phyloP scores from a whole-genome alignment of 1,284 basidiomycete species.

The Rhizopogon parksii region DNA sequence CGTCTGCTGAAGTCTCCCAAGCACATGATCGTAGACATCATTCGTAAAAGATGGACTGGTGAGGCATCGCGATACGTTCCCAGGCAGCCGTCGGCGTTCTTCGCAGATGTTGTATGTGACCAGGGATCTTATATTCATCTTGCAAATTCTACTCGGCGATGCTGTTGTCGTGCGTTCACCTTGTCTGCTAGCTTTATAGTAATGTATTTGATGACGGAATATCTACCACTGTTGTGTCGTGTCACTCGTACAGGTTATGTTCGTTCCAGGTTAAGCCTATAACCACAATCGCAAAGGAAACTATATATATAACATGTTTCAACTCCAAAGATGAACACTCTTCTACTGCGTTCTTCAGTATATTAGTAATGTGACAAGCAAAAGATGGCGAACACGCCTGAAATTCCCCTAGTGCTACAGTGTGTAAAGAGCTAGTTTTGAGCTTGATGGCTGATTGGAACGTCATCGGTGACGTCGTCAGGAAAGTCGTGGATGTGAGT shows the following conservation, averaged over 20 bases:
- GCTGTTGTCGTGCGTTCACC: background rate
- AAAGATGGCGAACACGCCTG: background rate
- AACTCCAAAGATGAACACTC: background rate
- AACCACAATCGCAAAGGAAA: background rate
- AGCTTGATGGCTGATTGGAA: no score
- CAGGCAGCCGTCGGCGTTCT: slow-evolving; percentile 17
- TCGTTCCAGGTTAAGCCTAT: no score
- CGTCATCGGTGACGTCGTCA: background rate
- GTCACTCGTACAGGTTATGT: no score
- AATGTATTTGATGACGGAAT: no score
- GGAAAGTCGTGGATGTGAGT: slow-evolving; percentile 5
- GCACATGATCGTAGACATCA: no score
- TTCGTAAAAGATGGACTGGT: no score
- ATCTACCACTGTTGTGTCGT: no score
- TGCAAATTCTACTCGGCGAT: slow-evolving; percentile 18
- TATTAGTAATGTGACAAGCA: background rate
- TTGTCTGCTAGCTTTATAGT: no score
- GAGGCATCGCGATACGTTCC: background rate
- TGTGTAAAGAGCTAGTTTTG: background rate
- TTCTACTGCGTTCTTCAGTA: background rate
- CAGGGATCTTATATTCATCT: slow-evolving; percentile 15
- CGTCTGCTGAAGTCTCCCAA: no score
- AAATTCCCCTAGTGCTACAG: background rate
- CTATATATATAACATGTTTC: background rate
- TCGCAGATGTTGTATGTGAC: slow-evolving; percentile 15